phyloP scores from a whole-genome alignment of 2,329 filamentous ascomycete species.

The Colletotrichum sp. region DNA sequence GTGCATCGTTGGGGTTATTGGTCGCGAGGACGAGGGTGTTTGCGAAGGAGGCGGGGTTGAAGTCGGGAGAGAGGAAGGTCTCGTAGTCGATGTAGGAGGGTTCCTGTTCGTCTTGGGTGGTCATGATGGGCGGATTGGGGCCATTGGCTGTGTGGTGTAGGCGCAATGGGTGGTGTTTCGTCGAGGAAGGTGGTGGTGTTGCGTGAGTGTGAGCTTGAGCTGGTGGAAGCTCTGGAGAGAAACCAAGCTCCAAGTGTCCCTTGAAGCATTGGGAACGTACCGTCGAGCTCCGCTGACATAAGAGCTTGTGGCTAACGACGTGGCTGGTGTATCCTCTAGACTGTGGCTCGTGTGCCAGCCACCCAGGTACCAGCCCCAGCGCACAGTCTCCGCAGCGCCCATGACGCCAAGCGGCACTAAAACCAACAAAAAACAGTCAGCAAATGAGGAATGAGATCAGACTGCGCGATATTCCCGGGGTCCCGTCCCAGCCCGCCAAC shows the following conservation, averaged over 20 bases:
- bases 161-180: not conserved
- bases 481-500: not conserved
- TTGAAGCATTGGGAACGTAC: not conserved
- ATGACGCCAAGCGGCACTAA: not conserved
- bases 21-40: slow-evolving; percentile 88
- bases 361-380: not conserved
- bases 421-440: not conserved
- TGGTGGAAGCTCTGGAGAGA: not conserved
- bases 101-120: slow-evolving; percentile 53
- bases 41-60: slow-evolving; percentile 83
- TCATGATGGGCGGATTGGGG: slow-evolving; percentile 27
- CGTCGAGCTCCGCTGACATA: not conserved
- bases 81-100: slow-evolving; percentile 96
- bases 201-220: not conserved
- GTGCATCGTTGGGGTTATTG: slow-evolving; percentile 89
- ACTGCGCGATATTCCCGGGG: not conserved
- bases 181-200: not conserved
- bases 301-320: fast-evolving
- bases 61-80: slow-evolving; percentile 82
- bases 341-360: not conserved
- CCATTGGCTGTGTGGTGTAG: not conserved
- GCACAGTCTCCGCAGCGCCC: not conserved
- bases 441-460: not conserved
- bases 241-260: slow-evolving; percentile 8
- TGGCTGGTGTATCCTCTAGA: fast-evolving